These are phyloP conservation scores for Helianthus tuberosus DNA, from an alignment of 129 eudicot species.

Conservation along the genomic window DNA sequence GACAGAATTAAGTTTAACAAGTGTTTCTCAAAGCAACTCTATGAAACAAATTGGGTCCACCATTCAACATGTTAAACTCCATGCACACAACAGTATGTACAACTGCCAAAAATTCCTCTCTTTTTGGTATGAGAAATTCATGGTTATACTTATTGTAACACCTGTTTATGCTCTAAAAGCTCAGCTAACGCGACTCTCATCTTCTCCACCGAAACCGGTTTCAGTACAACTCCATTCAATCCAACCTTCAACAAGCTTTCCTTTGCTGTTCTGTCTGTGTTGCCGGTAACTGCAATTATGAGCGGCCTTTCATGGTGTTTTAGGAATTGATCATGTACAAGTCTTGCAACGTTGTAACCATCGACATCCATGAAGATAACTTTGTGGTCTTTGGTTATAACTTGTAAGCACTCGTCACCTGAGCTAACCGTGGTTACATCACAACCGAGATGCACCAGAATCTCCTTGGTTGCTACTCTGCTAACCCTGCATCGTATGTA, in stretches of 20 bases:
- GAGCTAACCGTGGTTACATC: constrained; percentile 68
- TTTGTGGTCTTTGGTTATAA: constrained; percentile 62
- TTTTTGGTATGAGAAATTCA: constrained; percentile 1
- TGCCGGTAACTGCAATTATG: constrained; percentile 66
- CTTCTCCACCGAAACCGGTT: constrained; percentile 83
- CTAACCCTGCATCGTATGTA: constrained; percentile 62
- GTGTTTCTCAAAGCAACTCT: constrained; percentile 22
- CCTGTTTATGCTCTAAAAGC: constrained; percentile 59
- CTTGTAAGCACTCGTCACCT: constrained; percentile 76
- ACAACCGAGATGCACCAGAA: constrained; percentile 79
- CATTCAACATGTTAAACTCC: constrained; percentile 6
- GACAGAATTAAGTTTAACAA: neutral
- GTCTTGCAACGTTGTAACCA: constrained; percentile 64
- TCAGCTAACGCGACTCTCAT: constrained; percentile 77
- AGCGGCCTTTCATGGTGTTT: constrained; percentile 64
- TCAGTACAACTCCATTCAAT: constrained; percentile 74
- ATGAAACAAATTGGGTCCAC: constrained; percentile 29
- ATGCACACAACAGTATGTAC: constrained; percentile 32
- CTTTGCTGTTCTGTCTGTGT: constrained; percentile 53
- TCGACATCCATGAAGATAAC: constrained; percentile 71
- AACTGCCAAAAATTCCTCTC: neutral
- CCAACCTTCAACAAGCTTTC: constrained; percentile 75
- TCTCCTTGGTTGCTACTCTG: constrained; percentile 76
- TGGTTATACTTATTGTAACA: constrained; percentile 35
- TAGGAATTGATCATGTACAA: constrained; percentile 55